These are phyloP conservation scores for Galium porrigens DNA, from an alignment of 305 asterid genomes.

Conservation along the genomic window DNA sequence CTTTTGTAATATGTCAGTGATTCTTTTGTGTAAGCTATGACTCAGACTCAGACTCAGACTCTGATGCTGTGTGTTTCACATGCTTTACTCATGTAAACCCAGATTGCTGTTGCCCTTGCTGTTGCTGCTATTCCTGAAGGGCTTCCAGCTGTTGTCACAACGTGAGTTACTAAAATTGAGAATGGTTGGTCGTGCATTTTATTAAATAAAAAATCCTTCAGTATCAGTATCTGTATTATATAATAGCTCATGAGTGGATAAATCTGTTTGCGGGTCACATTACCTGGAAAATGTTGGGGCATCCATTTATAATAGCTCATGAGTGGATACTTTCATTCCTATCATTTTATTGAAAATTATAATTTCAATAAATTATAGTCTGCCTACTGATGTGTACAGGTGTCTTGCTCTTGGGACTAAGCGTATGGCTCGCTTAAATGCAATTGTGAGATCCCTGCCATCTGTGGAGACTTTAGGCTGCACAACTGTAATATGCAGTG, in stretches of 20 bases:
- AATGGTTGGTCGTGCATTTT: slow-evolving; percentile 14
- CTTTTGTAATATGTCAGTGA: background rate
- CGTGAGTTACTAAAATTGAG: slow-evolving; percentile 41
- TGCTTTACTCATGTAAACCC: slow-evolving; percentile 1
- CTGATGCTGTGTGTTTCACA: slow-evolving; percentile 5
- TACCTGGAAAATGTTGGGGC: too few species aligned
- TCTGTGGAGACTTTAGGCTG: slow-evolving; percentile 99
- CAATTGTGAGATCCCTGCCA: slow-evolving; percentile 93
- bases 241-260: too few species aligned
- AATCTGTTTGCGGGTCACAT: too few species aligned
- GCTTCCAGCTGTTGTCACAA: slow-evolving; percentile 98
- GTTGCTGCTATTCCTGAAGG: slow-evolving; percentile 99
- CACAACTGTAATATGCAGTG: slow-evolving; percentile 99
- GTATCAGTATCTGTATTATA: background rate
- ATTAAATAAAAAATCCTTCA: background rate
- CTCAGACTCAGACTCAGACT: background rate
- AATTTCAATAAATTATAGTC: background rate
- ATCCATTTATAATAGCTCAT: background rate
- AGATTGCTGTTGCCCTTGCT: slow-evolving; percentile 99
- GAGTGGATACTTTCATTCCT: background rate
- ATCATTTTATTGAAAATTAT: too few species aligned
- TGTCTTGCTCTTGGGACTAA: slow-evolving; percentile 98
- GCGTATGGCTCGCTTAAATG: slow-evolving; percentile 98
- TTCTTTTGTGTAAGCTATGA: background rate
- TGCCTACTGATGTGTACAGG: slow-evolving; percentile 29